Conservation (phyloP, 2,329 filamentous ascomycete genomes). For the Amauroascus verrucosus region DNA sequence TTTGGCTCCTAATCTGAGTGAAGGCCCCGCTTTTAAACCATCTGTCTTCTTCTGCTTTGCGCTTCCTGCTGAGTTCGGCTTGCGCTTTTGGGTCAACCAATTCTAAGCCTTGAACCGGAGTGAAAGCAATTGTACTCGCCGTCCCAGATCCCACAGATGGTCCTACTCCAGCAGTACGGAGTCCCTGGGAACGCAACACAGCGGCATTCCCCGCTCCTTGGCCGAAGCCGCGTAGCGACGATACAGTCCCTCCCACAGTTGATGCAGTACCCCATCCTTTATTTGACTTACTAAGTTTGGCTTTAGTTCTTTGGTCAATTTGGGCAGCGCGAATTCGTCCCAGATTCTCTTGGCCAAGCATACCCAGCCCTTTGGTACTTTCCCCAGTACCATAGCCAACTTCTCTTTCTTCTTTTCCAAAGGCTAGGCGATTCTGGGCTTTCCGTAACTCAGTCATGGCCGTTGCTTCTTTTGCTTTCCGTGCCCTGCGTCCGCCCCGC, state of each 20-base stretch:
- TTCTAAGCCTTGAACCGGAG: conserved; percentile 86
- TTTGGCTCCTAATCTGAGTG: conserved; percentile 56
- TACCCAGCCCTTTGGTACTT: conserved; percentile 76
- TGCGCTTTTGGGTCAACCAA: conserved; percentile 87
- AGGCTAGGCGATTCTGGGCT: conserved; percentile 90
- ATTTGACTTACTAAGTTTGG: conserved; percentile 88
- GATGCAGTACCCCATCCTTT: conserved; percentile 78
- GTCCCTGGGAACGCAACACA: conserved; percentile 66
- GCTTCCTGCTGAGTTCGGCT: conserved; percentile 76
- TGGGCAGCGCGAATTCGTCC: conserved; percentile 82
- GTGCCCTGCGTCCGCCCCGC: conserved; percentile 75
- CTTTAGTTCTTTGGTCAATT: conserved; percentile 84
- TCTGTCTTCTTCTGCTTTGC: conserved; percentile 85
- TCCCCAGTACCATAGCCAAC: conserved; percentile 83
- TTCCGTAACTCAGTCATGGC: conserved; percentile 96
- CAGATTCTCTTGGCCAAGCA: conserved; percentile 83
- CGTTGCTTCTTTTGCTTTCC: conserved; percentile 92
- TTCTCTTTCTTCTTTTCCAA: conserved; percentile 91
- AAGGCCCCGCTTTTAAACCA: conserved; percentile 99
- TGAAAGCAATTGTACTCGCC: conserved; percentile 81
- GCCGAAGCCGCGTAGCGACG: conserved; percentile 70
- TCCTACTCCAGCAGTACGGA: conserved; percentile 74
- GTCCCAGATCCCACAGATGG: conserved; percentile 59
- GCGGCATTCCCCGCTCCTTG: conserved; percentile 51
- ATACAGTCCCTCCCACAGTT: conserved; percentile 53